Evolutionary conservation across 2,329 filamentous ascomycete species (phyloP).

Genomic region (Cladosporium cucumerinum): DNA sequence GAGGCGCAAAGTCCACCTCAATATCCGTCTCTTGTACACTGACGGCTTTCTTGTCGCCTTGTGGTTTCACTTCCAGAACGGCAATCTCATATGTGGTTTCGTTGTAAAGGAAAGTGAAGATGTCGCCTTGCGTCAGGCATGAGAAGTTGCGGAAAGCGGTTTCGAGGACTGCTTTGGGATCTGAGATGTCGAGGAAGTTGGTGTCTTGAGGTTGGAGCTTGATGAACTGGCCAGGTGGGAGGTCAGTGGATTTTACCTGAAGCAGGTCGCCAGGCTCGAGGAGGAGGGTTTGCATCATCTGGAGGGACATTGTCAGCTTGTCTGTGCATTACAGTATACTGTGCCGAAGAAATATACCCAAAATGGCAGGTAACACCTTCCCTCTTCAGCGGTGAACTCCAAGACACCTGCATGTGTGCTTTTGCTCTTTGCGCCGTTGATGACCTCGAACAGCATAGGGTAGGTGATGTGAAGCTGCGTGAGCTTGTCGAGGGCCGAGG

Average conservation of each 20-base stretch:
- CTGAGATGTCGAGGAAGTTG: constrained; percentile 92
- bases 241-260: constrained; percentile 90
- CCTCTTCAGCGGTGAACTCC: constrained; percentile 97
- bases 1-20: constrained; percentile 91
- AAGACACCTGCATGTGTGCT: constrained; percentile 91
- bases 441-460: constrained; percentile 93
- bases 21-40: constrained; percentile 96
- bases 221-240: constrained; percentile 86
- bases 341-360: constrained; percentile 52
- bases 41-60: constrained; percentile 75
- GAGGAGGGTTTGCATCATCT: constrained; percentile 87
- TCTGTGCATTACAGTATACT: background rate
- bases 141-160: constrained; percentile 96
- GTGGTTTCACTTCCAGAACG: constrained; percentile 88
- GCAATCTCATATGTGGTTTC: constrained; percentile 90
- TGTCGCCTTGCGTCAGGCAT: constrained; percentile 84
- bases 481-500: constrained; percentile 93
- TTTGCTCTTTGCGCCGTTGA: constrained; percentile 76
- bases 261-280: constrained; percentile 92
- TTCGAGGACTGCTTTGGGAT: constrained; percentile 95
- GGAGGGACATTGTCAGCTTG: constrained; percentile 5
- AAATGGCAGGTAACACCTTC: constrained; percentile 90
- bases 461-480: constrained; percentile 95
- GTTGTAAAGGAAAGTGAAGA: constrained; percentile 97
- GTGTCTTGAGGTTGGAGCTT: constrained; percentile 94